Evolutionary conservation across 345 rosid species (phyloP).

Genomic region (Eucalyptus victrix): DNA sequence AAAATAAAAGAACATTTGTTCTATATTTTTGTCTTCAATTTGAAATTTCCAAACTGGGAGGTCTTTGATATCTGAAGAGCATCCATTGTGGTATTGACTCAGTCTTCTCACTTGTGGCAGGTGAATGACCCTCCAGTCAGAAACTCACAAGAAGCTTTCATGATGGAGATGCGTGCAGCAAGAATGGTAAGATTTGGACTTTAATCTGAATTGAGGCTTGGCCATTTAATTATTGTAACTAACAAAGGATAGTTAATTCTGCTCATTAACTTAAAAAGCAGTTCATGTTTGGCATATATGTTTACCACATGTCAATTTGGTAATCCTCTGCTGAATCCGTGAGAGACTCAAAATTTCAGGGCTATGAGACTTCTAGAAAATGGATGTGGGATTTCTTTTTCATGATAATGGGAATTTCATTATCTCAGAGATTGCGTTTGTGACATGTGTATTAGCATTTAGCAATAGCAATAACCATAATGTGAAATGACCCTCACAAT

Average conservation of each 20-base stretch:
- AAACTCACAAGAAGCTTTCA: slow-evolving; percentile 79
- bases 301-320: background rate
- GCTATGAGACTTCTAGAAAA: background rate
- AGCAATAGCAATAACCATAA: background rate
- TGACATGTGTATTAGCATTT: background rate
- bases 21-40: background rate
- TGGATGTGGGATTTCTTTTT: background rate
- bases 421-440: background rate
- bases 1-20: background rate
- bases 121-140: slow-evolving; percentile 69
- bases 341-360: background rate
- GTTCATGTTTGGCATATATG: background rate
- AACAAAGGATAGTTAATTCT: background rate
- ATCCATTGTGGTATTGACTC: background rate
- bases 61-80: background rate
- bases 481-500: background rate
- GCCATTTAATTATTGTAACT: background rate
- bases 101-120: slow-evolving; percentile 3
- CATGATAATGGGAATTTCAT: background rate
- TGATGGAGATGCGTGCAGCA: slow-evolving; percentile 98
- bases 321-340: background rate
- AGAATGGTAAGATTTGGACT: slow-evolving; percentile 42
- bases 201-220: background rate
- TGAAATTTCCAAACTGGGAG: background rate
- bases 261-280: background rate